Evolutionary conservation across 164 flowering plant genomes (phyloP).

Genomic region (Vitis amurensis): DNA sequence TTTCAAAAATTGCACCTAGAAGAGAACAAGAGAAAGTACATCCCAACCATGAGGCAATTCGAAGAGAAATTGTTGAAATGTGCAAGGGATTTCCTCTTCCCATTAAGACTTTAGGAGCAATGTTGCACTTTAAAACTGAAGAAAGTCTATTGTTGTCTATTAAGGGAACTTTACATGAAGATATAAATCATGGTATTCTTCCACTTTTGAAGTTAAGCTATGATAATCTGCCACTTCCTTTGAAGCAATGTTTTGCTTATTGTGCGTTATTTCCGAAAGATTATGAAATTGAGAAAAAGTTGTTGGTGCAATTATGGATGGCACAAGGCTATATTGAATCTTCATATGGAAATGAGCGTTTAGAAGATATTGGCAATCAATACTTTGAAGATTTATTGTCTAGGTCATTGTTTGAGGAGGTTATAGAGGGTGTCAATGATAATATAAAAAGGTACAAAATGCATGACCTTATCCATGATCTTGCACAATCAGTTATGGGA

Average conservation of each 20-base stretch:
- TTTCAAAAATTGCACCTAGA: no score
- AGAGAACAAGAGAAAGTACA: no score
- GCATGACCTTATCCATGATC: no score
- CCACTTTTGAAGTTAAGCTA: background rate
- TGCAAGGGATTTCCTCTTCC: no score
- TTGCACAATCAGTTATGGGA: no score
- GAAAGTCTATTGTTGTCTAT: background rate
- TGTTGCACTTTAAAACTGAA: background rate
- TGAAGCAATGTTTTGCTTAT: background rate
- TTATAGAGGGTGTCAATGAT: no score
- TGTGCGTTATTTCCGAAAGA: background rate
- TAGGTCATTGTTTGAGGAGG: background rate
- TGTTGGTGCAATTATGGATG: conserved; percentile 3
- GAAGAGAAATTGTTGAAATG: no score
- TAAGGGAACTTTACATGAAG: no score
- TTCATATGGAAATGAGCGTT: background rate
- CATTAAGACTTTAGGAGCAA: no score
- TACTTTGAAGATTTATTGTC: background rate
- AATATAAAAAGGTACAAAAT: no score
- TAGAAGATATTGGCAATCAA: background rate
- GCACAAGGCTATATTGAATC: conserved; percentile 4
- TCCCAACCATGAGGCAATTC: no score
- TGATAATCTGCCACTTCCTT: background rate
- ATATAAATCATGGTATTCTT: no score
- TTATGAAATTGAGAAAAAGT: background rate